A percentile compares a stretch with the other conserved stretches of the same genome.
Evolutionary conservation across 176 grass and related monocot species (phyloP).

Genomic region (Phoenix roebelenii): DNA sequence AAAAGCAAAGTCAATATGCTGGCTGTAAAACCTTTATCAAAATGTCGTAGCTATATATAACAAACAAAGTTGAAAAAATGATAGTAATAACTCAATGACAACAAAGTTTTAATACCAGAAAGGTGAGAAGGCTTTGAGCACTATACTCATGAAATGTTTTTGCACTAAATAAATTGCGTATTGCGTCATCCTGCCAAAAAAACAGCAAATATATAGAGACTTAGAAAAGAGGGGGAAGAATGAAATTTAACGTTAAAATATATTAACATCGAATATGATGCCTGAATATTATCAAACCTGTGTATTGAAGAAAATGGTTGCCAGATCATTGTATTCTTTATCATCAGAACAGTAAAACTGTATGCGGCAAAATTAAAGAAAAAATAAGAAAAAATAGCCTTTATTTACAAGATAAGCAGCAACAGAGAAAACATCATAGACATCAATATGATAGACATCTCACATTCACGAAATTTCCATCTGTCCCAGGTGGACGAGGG

Average conservation of each 20-base stretch:
- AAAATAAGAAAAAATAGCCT: constrained; percentile 5
- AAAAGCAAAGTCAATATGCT: no score
- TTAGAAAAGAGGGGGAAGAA: background rate
- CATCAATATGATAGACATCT: constrained; percentile 20
- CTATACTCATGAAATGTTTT: constrained; percentile 99
- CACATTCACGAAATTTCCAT: constrained; percentile 99
- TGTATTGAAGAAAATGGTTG: constrained; percentile 99
- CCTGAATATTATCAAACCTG: constrained; percentile 43
- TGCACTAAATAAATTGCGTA: constrained; percentile 97
- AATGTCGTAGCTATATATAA: background rate
- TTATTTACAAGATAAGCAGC: no score
- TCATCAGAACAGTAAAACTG: constrained; percentile 96
- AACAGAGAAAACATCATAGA: background rate
- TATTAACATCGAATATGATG: background rate
- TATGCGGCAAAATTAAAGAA: constrained; percentile 6
- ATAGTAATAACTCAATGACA: constrained; percentile 2
- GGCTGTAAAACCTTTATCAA: background rate
- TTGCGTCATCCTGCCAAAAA: constrained; percentile 81
- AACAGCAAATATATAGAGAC: constrained; percentile 17
- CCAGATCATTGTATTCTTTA: constrained; percentile 97
- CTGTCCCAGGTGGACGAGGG: constrained; percentile 86
- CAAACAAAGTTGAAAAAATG: background rate
- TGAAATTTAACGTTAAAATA: background rate
- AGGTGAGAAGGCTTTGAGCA: constrained; percentile 90
- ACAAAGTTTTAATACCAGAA: constrained; percentile 53